Percentiles rank a stretch among this genome's conserved stretches.
Evolutionary conservation across 495 filamentous ascomycete genomes (phyloP).

Genomic region (Hypoxylon intermedium): DNA sequence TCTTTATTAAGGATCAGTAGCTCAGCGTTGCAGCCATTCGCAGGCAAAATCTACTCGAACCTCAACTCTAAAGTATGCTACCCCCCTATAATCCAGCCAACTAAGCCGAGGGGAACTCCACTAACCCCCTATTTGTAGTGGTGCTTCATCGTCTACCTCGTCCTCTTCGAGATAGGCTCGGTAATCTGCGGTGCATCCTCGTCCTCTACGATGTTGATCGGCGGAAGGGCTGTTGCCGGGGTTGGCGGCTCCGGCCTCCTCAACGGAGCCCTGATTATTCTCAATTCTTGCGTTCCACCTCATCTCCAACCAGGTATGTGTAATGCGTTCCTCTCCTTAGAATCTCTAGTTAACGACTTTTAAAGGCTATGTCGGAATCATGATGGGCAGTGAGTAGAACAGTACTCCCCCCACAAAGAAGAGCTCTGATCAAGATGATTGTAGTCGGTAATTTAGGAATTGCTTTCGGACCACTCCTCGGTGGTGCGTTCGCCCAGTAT

Average conservation of each 20-base stretch:
- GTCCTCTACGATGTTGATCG: constrained; percentile 54
- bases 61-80: constrained; percentile 35
- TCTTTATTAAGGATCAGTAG: constrained; percentile 36
- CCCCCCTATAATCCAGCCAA: neutral
- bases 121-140: constrained; percentile 25
- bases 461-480: constrained; percentile 60
- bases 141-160: constrained; percentile 47
- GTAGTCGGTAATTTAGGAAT: constrained; percentile 32
- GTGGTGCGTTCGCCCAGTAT: constrained; percentile 67
- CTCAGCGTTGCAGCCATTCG: constrained; percentile 47
- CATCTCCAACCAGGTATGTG: constrained; percentile 4
- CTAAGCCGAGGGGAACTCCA: neutral
- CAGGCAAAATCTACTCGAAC: constrained; percentile 47
- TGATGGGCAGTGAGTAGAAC: constrained; percentile 28
- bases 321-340: neutral
- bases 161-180: constrained; percentile 56
- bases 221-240: constrained; percentile 60
- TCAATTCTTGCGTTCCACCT: neutral
- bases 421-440: constrained; percentile 62
- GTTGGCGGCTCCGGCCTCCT: constrained; percentile 50
- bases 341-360: neutral
- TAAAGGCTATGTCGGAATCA: constrained; percentile 12
- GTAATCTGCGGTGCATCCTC: constrained; percentile 56
- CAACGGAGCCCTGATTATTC: constrained; percentile 47
- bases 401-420: constrained; percentile 53